phyloP scores from a whole-genome alignment of 2,329 filamentous ascomycete genomes.

The Penicillium sp. region DNA sequence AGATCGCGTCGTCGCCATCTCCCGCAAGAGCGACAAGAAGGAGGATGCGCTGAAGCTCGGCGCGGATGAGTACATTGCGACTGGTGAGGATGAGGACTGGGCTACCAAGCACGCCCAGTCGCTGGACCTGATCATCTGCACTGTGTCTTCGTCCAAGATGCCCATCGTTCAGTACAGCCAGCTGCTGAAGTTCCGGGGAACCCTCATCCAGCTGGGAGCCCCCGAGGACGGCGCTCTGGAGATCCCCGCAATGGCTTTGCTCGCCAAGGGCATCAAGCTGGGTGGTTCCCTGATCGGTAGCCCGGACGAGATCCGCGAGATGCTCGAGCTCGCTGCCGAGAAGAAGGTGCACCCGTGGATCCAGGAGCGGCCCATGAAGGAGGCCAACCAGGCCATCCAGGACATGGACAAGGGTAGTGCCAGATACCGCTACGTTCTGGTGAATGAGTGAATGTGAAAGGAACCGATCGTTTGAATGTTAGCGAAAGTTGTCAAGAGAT shows the following conservation, averaged over 20 bases:
- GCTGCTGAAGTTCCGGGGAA: conserved; percentile 17
- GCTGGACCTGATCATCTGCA: conserved; percentile 55
- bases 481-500: not conserved
- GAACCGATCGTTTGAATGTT: not conserved
- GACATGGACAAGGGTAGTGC: conserved; percentile 44
- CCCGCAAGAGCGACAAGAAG: conserved; percentile 48
- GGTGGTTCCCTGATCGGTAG: conserved; percentile 44
- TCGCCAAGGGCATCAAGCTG: conserved; percentile 49
- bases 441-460: conserved; percentile 32
- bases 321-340: conserved; percentile 41
- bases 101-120: conserved; percentile 43
- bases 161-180: conserved; percentile 16
- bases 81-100: conserved; percentile 53
- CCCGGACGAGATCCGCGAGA: conserved; percentile 40
- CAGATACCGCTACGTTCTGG: conserved; percentile 43
- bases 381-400: conserved; percentile 41
- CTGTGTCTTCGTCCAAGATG: conserved; percentile 50
- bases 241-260: conserved; percentile 54
- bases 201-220: conserved; percentile 59
- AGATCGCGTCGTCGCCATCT: conserved; percentile 55
- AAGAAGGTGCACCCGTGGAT: conserved; percentile 42
- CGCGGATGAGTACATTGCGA: conserved; percentile 54
- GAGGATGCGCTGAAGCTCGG: conserved; percentile 53
- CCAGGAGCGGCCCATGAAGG: conserved; percentile 38
- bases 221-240: conserved; percentile 55